phyloP scores from a whole-genome alignment of 2,329 filamentous ascomycete genomes.

The Microdochium bolleyi region DNA sequence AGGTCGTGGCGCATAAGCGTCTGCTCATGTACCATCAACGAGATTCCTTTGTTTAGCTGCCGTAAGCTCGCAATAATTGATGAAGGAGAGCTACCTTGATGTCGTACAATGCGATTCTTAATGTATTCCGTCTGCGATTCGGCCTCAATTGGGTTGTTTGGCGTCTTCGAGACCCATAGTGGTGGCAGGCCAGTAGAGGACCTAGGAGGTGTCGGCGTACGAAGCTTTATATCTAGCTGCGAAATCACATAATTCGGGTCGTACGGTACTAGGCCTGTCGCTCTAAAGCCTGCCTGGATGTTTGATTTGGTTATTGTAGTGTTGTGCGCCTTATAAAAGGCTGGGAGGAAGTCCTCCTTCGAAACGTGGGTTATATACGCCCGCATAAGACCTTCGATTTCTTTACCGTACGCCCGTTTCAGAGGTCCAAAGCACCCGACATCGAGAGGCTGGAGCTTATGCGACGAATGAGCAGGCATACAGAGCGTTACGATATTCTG shows the following conservation, averaged over 20 bases:
- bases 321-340: conserved; percentile 16
- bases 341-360: conserved; percentile 15
- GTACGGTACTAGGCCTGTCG: conserved; percentile 20
- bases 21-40: not conserved
- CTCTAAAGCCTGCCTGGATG: conserved; percentile 17
- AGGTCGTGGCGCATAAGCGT: not conserved
- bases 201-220: conserved; percentile 9
- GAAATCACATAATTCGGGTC: conserved; percentile 20
- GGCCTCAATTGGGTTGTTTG: conserved; percentile 6
- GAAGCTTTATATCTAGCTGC: conserved; percentile 18
- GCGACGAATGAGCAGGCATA: not conserved
- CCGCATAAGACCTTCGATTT: not conserved
- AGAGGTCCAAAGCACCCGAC: not conserved
- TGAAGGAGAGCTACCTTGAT: not conserved
- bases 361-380: not conserved
- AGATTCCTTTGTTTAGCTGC: not conserved
- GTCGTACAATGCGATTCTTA: not conserved
- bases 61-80: not conserved
- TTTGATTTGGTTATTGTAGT: conserved; percentile 17
- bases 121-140: conserved; percentile 7
- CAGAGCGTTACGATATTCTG: not conserved
- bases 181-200: conserved; percentile 2
- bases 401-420: not conserved
- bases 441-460: not conserved
- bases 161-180: conserved; percentile 10